Evolutionary conservation across 2,329 filamentous ascomycete species (phyloP).

Genomic region (Aspergillus hiratsukae): DNA sequence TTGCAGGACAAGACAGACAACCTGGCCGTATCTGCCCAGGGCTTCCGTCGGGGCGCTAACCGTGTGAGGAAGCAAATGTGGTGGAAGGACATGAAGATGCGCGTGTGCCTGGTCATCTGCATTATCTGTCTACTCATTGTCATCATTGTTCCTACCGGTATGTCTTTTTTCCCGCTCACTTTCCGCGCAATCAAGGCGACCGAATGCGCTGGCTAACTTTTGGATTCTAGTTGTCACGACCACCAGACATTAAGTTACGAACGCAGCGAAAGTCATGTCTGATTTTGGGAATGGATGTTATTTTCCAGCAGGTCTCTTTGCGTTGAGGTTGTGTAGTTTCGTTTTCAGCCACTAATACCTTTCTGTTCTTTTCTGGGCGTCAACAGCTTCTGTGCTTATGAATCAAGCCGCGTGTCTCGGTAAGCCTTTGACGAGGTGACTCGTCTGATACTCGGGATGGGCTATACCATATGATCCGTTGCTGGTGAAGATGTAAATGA

Average conservation of each 20-base stretch:
- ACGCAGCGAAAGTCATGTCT: conserved; percentile 25
- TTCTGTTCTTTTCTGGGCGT: conserved; percentile 31
- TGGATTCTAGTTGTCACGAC: conserved; percentile 40
- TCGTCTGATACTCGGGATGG: conserved; percentile 21
- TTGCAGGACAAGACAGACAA: conserved; percentile 93
- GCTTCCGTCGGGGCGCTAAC: conserved; percentile 95
- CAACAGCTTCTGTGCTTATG: conserved; percentile 28
- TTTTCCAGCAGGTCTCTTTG: conserved; percentile 32
- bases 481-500: conserved; percentile 42
- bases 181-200: not conserved
- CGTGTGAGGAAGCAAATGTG: conserved; percentile 96
- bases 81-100: conserved; percentile 99
- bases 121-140: conserved; percentile 87
- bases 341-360: conserved; percentile 36
- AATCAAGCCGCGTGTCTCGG: conserved; percentile 22
- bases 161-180: conserved; percentile 28
- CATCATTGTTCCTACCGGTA: conserved; percentile 92
- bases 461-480: conserved; percentile 23
- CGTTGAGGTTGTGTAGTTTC: conserved; percentile 27
- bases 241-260: conserved; percentile 37
- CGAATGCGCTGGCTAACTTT: conserved; percentile 13
- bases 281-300: conserved; percentile 27
- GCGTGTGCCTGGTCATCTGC: conserved; percentile 88
- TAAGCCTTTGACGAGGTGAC: conserved; percentile 26
- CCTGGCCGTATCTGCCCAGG: conserved; percentile 85